A percentile compares a stretch with the other conserved stretches of the same genome.
phyloP scores from a whole-genome alignment of 202 grass and related monocot genomes.

The Eragrostis tef region DNA sequence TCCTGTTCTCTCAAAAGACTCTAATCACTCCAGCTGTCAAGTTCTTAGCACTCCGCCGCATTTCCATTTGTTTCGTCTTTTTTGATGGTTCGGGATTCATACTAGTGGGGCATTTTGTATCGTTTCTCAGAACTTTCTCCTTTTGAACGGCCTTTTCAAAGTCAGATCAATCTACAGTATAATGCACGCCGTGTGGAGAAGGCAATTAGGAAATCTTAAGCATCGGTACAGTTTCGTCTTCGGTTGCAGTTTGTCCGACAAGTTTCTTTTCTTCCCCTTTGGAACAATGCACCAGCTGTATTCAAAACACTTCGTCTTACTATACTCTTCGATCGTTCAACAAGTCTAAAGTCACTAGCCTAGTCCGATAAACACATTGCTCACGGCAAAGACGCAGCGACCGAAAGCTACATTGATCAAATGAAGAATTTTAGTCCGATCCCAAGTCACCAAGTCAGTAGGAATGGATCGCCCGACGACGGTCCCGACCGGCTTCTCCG shows the following conservation, averaged over 20 bases:
- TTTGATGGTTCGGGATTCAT: not conserved
- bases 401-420: not conserved
- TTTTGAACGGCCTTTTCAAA: not conserved
- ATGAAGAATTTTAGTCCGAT: not conserved
- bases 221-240: not conserved
- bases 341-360: not conserved
- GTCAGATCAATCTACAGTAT: not conserved
- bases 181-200: not conserved
- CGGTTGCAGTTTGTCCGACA: not conserved
- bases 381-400: slow-evolving; percentile 5
- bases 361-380: no score
- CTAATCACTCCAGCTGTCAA: not conserved
- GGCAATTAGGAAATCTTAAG: not conserved
- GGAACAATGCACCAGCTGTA: not conserved
- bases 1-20: not conserved
- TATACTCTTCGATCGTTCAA: not conserved
- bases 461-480: not conserved
- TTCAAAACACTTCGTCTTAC: not conserved
- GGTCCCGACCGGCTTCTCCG: not conserved
- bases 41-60: not conserved
- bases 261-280: not conserved
- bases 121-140: slow-evolving; percentile 18
- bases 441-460: no score
- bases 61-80: not conserved
- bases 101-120: not conserved